These are phyloP conservation scores for Pestalotiopsis fici DNA, from an alignment of 2,329 filamentous ascomycete genomes.

Conservation along the genomic window DNA sequence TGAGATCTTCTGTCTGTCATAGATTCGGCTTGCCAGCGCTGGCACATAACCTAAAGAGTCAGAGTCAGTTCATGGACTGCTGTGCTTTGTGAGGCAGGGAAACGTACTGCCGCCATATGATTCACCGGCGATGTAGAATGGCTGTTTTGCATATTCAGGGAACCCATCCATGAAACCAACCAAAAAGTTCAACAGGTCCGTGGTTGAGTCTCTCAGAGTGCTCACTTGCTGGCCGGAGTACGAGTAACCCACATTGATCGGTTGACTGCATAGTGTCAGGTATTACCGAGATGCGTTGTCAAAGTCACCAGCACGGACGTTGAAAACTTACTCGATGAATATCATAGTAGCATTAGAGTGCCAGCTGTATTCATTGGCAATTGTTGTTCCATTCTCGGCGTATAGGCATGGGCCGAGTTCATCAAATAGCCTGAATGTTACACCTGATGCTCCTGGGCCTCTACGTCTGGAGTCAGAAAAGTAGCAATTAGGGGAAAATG, in stretches of 20 bases:
- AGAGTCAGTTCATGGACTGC: neutral
- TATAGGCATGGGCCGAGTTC: neutral
- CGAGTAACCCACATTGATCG: neutral
- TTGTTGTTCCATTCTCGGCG: neutral
- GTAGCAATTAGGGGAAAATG: neutral
- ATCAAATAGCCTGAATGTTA: neutral
- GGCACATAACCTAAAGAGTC: neutral
- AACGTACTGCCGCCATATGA: neutral
- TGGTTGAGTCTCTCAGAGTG: neutral
- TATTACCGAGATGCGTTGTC: neutral
- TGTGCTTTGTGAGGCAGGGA: neutral
- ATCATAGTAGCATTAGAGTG: neutral
- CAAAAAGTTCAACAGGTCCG: neutral
- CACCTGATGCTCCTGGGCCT: neutral
- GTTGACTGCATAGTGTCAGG: neutral
- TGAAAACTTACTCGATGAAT: neutral
- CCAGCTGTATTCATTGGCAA: neutral
- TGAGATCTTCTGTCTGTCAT: neutral
- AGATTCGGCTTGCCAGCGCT: neutral
- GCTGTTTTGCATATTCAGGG: neutral
- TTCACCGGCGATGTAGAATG: neutral
- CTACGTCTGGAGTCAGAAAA: neutral
- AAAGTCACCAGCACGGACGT: neutral
- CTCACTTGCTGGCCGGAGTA: neutral
- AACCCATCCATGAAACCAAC: neutral